Evolutionary conservation across 805 yeast genomes (phyloP).

Genomic region (Candida alai): DNA sequence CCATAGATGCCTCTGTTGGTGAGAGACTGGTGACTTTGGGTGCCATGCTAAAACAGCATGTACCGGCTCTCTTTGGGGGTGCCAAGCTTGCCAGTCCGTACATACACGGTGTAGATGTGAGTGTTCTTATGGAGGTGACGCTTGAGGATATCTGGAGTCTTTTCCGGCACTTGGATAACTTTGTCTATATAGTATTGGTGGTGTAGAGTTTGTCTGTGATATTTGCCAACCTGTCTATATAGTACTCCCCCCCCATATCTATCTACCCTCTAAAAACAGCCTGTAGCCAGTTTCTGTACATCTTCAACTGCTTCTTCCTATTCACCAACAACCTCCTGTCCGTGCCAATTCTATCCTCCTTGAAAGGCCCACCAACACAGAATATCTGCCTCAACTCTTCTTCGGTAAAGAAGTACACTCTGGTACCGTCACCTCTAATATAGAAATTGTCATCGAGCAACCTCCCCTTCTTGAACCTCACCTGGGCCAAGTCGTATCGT

Average conservation of each 20-base stretch:
- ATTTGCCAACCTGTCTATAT: too few species aligned
- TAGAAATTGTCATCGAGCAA: constrained; percentile 88
- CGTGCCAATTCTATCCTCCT: constrained; percentile 75
- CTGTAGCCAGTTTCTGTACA: constrained; percentile 97
- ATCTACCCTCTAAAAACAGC: constrained; percentile 61
- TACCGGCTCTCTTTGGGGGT: constrained; percentile 12
- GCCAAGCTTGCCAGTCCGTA: constrained; percentile 12
- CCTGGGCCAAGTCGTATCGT: constrained; percentile 92
- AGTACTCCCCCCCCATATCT: neutral
- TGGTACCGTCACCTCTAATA: constrained; percentile 95
- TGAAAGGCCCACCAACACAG: constrained; percentile 42
- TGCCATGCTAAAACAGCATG: constrained; percentile 10
- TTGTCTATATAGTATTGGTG: constrained; percentile 28
- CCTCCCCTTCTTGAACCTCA: constrained; percentile 85
- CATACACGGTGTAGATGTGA: constrained; percentile 31
- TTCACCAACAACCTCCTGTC: constrained; percentile 90
- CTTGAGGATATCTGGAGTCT: constrained; percentile 26
- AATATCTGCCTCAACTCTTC: constrained; percentile 81
- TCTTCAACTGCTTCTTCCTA: constrained; percentile 85
- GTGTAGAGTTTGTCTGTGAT: constrained; percentile 4
- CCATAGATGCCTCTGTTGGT: constrained; percentile 8
- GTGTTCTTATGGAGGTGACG: constrained; percentile 11
- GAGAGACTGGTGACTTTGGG: constrained; percentile 10
- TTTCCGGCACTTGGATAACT: constrained; percentile 34
- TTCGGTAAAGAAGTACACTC: constrained; percentile 96